Conservation (phyloP, 148 eudicot species). For the Arbutus unedo region DNA sequence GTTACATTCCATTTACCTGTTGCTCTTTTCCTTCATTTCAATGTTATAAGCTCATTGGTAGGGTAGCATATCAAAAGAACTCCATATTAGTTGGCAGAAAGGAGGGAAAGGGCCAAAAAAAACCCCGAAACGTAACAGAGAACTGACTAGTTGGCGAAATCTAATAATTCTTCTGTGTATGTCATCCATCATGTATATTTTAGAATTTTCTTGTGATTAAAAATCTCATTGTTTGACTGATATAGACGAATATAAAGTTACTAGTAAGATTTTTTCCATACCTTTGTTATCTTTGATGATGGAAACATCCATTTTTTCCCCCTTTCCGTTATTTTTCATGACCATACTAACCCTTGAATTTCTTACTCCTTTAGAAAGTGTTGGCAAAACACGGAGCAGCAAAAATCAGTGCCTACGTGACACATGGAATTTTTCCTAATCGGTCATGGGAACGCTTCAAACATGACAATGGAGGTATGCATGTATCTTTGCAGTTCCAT, state of each 20-base stretch:
- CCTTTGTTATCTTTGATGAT: not conserved
- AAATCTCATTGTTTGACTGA: not conserved
- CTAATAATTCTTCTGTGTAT: not conserved
- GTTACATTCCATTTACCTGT: not conserved
- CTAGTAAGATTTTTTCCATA: conserved; percentile 5
- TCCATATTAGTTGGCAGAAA: not conserved
- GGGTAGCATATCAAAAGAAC: not conserved
- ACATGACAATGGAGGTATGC: conserved; percentile 69
- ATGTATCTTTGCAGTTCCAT: not conserved
- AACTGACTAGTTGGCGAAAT: not conserved
- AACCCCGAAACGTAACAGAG: not conserved
- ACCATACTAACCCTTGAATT: not conserved
- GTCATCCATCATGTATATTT: not conserved
- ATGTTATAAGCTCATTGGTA: not conserved
- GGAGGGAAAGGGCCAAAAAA: not conserved
- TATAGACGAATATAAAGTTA: conserved; percentile 8
- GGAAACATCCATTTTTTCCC: not conserved
- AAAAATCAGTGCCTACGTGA: conserved; percentile 93
- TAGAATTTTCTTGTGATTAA: not conserved
- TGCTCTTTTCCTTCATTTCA: not conserved
- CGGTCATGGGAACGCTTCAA: conserved; percentile 83
- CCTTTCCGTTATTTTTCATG: not conserved
- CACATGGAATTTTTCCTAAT: conserved; percentile 95
- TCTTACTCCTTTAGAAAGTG: conserved; percentile 55
- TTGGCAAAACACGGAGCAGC: conserved; percentile 96